A percentile compares a stretch with the other conserved stretches of the same genome.
Evolutionary conservation across 2,329 filamentous ascomycete species (phyloP).

Genomic region (Coniella lustricola): DNA sequence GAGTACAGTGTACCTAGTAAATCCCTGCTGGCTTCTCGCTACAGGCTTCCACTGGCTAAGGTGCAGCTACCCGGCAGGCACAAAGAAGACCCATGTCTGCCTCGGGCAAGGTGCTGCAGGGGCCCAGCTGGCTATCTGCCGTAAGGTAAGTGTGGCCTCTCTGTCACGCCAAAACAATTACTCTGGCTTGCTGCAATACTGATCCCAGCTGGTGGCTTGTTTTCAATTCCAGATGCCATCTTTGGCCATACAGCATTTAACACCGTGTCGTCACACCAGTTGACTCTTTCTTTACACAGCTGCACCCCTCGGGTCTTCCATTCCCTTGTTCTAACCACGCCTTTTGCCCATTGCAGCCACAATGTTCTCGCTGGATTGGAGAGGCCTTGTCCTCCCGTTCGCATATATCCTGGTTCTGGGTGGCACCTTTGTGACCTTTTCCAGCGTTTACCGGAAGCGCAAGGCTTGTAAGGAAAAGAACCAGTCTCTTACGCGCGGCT

Average conservation of each 20-base stretch:
- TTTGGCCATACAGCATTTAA: neutral
- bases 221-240: neutral
- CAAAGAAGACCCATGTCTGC: neutral
- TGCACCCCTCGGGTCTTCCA: neutral
- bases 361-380: conserved; percentile 64
- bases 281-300: neutral
- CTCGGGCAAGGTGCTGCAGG: neutral
- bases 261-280: neutral
- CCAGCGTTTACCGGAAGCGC: conserved; percentile 84
- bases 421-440: conserved; percentile 87
- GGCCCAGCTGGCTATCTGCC: neutral
- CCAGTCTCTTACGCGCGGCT: neutral
- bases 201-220: neutral
- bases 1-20: too few relatives aligned
- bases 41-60: too few relatives aligned
- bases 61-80: neutral
- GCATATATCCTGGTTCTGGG: conserved; percentile 83
- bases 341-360: conserved; percentile 14
- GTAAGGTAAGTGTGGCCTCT: conserved; percentile 7
- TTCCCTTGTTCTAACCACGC: neutral
- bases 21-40: too few relatives aligned
- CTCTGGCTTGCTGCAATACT: neutral
- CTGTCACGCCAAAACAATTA: neutral
- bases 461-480: conserved; percentile 60
- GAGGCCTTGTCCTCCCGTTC: conserved; percentile 77